Conservation (phyloP, 2,329 filamentous ascomycete species). For the Penicillium sp. region DNA sequence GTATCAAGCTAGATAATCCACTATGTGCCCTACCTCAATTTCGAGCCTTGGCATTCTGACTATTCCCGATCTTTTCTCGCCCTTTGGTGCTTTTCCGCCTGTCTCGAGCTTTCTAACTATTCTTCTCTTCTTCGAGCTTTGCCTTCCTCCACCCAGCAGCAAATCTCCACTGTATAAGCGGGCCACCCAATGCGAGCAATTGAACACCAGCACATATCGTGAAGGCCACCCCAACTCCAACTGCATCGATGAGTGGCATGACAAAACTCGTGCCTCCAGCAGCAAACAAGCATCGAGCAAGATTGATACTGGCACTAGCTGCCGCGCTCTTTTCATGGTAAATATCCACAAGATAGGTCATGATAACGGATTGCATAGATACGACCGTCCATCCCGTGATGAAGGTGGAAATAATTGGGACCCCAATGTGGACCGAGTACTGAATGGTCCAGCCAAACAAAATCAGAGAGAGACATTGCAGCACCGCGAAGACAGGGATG, state of each 20-base stretch:
- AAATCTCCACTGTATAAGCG: constrained; percentile 47
- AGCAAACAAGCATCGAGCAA: constrained; percentile 54
- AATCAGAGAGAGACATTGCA: constrained; percentile 50
- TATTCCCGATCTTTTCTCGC: background rate
- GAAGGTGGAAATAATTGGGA: constrained; percentile 54
- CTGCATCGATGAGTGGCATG: constrained; percentile 50
- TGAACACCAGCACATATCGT: constrained; percentile 49
- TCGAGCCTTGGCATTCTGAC: too few relatives aligned
- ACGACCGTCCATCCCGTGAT: constrained; percentile 54
- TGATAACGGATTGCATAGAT: constrained; percentile 50
- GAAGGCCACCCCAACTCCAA: constrained; percentile 51
- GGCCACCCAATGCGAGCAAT: constrained; percentile 46
- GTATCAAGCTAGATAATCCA: too few relatives aligned
- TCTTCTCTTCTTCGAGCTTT: background rate
- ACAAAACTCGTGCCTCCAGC: constrained; percentile 54
- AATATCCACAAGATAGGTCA: constrained; percentile 57
- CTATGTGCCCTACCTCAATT: too few relatives aligned
- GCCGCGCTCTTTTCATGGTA: constrained; percentile 53
- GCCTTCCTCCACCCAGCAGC: constrained; percentile 38
- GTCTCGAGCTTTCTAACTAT: background rate
- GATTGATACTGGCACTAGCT: constrained; percentile 55
- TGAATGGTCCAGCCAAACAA: constrained; percentile 57
- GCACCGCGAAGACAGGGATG: constrained; percentile 45
- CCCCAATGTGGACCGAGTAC: constrained; percentile 49
- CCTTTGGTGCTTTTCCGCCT: background rate